These are phyloP conservation scores for Rhynchosporium graminicola DNA, from an alignment of 2,329 filamentous ascomycete genomes.

Conservation along the genomic window DNA sequence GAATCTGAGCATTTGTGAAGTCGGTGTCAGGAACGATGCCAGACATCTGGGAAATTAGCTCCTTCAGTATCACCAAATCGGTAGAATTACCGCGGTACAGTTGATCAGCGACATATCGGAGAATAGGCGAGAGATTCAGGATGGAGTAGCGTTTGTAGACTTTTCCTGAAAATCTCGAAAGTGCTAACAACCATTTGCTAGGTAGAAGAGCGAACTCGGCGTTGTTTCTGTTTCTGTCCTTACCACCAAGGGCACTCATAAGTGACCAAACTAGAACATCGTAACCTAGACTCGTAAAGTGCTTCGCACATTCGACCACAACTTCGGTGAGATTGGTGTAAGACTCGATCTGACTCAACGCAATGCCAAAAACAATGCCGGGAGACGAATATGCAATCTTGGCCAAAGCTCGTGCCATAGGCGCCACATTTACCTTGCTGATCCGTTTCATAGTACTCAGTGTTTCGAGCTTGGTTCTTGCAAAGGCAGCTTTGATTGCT, in stretches of 20 bases:
- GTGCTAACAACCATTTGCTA: constrained; percentile 86
- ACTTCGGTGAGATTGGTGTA: constrained; percentile 95
- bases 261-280: constrained; percentile 93
- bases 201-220: constrained; percentile 69
- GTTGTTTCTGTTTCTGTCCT: constrained; percentile 63
- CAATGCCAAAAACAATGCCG: constrained; percentile 86
- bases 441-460: constrained; percentile 85
- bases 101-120: constrained; percentile 88
- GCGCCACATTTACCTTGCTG: constrained; percentile 80
- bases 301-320: constrained; percentile 90
- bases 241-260: constrained; percentile 70
- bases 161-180: constrained; percentile 88
- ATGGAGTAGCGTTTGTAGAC: constrained; percentile 84
- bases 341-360: constrained; percentile 86
- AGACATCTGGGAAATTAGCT: constrained; percentile 89
- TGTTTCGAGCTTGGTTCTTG: constrained; percentile 75
- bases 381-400: constrained; percentile 92
- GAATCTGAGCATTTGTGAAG: constrained; percentile 84
- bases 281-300: constrained; percentile 90
- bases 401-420: constrained; percentile 84
- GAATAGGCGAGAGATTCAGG: constrained; percentile 79
- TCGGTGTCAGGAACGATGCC: constrained; percentile 85
- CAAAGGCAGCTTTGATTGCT: constrained; percentile 77
- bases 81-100: constrained; percentile 81
- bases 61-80: constrained; percentile 87